Base-by-base conservation (phyloP, 345 rosid genomes). In the Laguncularia racemosa region DNA sequence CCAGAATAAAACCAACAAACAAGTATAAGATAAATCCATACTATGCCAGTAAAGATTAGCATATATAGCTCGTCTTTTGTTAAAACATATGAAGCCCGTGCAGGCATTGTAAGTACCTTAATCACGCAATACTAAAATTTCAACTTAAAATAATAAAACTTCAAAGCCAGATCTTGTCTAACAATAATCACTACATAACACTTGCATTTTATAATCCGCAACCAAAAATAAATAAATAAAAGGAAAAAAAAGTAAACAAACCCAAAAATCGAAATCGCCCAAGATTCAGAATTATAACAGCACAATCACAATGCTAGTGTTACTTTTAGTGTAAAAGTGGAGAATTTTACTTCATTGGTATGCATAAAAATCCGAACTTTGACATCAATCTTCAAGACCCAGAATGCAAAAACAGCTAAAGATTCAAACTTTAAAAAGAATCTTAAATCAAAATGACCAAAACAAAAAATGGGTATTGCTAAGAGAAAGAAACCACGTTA, bases 61-160 rank as follows among this genome's bases (percentile, higher is more conserved):
- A 33, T 33, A 23, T 40, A 20, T 14, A 55, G 58, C 46, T 55
- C 58, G 21, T 20, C 40, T 4, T 33, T 33, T 33, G 40, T 33
- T 33, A 6, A 33, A 33, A 33, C 11, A 33, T 33, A 6, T 33
- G 40, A 55, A 55, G 46, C 57, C 15, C 43, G 47, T 20, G 52
- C 51, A 57, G 26, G 15, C 60, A 46, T 23, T 46, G 15, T 33
- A 57, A 46, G 23, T 46, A 2, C 46, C 44, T 33, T 26, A 58
- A 38, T 26, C 43, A 28, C 52, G 46, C 53, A 58, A 17, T 17
- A 33, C 46, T 16, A 52, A 48, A 46, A 53, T 58, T 46, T 43
- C 44, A 26, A 48, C 26, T 28, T 10, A 48, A 21, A 12, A 58
- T 16, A 20, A n/a, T 6, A 46, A 57, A 12, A 28, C 16, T 16